These are phyloP conservation scores for Trametes sp. DNA, from an alignment of 1,284 basidiomycete species.

Conservation along the genomic window DNA sequence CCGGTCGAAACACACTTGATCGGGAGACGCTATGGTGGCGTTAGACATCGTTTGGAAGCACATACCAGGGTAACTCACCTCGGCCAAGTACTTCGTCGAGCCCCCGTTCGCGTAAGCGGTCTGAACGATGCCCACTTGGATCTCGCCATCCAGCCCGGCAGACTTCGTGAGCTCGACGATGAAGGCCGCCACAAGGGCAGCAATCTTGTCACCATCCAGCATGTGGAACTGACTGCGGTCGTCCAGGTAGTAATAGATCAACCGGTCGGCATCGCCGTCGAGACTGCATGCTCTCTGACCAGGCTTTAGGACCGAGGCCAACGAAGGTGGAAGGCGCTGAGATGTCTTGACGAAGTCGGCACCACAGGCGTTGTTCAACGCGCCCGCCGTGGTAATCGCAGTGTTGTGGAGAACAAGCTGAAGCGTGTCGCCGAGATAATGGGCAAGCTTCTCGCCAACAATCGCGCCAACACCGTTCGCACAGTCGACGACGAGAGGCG, in stretches of 20 bases:
- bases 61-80: slow-evolving; percentile 55
- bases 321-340: slow-evolving; percentile 83
- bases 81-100: slow-evolving; percentile 91
- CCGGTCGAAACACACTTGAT: slow-evolving; percentile 97
- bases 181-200: slow-evolving; percentile 92
- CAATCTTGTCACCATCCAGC: slow-evolving; percentile 99
- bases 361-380: slow-evolving; percentile 89
- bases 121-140: slow-evolving; percentile 94
- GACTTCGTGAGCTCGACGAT: slow-evolving; percentile 90
- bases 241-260: slow-evolving; percentile 95
- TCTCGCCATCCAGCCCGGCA: slow-evolving; percentile 74
- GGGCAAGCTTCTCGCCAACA: slow-evolving; percentile 66
- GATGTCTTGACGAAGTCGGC: slow-evolving; percentile 98
- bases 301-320: slow-evolving; percentile 64
- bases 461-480: slow-evolving; percentile 96
- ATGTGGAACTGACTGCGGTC: slow-evolving; percentile 84
- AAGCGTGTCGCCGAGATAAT: slow-evolving; percentile 63
- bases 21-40: slow-evolving; percentile 74
- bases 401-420: slow-evolving; percentile 74
- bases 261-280: slow-evolving; percentile 97
- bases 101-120: slow-evolving; percentile 99
- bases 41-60: slow-evolving; percentile 4
- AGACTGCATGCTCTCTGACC: slow-evolving; percentile 90
- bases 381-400: slow-evolving; percentile 69
- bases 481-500: slow-evolving; percentile 88